Base-by-base conservation (phyloP, 2,329 filamentous ascomycete genomes). In the Cercospora sp. region DNA sequence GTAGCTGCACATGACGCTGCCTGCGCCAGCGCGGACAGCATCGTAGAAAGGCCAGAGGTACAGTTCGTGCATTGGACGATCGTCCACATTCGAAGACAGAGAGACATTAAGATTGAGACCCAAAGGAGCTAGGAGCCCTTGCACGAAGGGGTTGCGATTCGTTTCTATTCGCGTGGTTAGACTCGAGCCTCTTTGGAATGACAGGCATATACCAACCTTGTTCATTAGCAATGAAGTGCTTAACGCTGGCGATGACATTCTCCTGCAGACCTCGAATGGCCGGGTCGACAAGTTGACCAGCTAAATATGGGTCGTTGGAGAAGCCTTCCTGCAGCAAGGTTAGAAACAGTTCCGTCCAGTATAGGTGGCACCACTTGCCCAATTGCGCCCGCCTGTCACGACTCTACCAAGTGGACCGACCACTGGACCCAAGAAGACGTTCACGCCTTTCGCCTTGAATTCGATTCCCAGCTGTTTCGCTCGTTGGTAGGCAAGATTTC, bases 1-100 rank as follows among this genome's bases (percentile, higher is more conserved):
- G 73, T 96, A 96, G 0, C 90, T 89, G 75, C 91, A 94, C 93
- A 96, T 96, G 53, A 94, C 86, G 13, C 88, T 88, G 0, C 87
- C 91, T 1, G 93, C 92, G 12, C 92, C 91, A 3, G 90, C 88
- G 53, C 87, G 84, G 28, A 91, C 81, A 1, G 88, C 88, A 73
- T 91, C 91, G 77, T 91, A 89, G 69, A 91, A 91, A 0, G 90
- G 90, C 53, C 87, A 88, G 12, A 91, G 84, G 70, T 91, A 91
- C 0, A 76, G 68, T 51, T 76, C 75, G 51, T 76, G 74, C 69
- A 76, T 66, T 8, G 74, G 72, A 3, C 70, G 65, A 59, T 76
- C 75, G 53, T 76, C 73, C n/a, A 76, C 64, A 31, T 76, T 75
- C 75, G 69, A 74, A 66, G 89, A 88, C 6, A 89, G 67, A 0